Evolutionary conservation across 768 basidiomycete species (phyloP).

Genomic region (Clavulina sp.): DNA sequence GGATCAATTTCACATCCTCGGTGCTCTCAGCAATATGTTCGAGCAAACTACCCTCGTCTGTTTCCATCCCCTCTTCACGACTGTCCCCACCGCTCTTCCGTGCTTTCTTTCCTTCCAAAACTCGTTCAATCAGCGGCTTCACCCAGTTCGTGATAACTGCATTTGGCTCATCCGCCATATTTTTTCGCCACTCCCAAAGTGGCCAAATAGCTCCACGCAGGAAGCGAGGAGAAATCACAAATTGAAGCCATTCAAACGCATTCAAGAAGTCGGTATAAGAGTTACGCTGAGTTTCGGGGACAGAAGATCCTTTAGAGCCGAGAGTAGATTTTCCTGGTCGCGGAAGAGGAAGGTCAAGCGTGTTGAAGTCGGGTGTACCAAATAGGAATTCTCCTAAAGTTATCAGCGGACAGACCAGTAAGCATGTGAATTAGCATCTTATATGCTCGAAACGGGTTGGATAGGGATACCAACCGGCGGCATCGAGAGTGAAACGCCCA

Average conservation of each 20-base stretch:
- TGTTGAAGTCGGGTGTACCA: constrained; percentile 7
- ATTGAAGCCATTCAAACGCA: constrained; percentile 9
- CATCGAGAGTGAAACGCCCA: constrained; percentile 10
- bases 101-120: constrained; percentile 5
- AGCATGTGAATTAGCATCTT: too few relatives aligned
- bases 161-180: neutral
- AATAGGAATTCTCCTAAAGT: constrained; percentile 1
- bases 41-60: constrained; percentile 4
- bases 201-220: neutral
- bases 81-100: neutral
- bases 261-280: constrained; percentile 6
- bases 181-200: constrained; percentile 2
- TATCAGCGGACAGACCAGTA: too few relatives aligned
- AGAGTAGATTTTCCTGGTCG: neutral
- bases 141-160: constrained; percentile 1
- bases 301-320: constrained; percentile 1
- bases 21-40: constrained; percentile 8
- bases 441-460: too few relatives aligned
- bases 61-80: constrained; percentile 1
- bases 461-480: constrained; percentile 3
- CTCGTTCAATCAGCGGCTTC: constrained; percentile 2
- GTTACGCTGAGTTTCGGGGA: neutral
- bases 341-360: constrained; percentile 7
- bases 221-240: neutral
- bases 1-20: neutral